Conservation (phyloP, 192 early-diverging fungal species). For the Kickxella alabastrina region DNA sequence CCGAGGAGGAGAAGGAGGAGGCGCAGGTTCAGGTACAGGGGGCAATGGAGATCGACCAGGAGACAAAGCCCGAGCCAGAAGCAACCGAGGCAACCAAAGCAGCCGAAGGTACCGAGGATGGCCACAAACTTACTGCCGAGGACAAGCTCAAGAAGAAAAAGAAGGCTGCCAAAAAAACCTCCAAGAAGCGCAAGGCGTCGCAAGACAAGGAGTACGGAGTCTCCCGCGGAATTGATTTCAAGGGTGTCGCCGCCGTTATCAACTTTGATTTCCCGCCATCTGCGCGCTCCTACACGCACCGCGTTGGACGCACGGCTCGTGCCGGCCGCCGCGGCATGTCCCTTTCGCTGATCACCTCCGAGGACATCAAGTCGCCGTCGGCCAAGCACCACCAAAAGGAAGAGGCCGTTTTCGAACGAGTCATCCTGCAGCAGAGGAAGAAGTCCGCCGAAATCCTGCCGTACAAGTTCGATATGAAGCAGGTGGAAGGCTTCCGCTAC, state of each 20-base stretch:
- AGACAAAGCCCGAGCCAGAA: constrained; percentile 3
- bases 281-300: constrained; percentile 84
- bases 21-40: constrained; percentile 29
- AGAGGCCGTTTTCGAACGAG: constrained; percentile 67
- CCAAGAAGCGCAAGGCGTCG: constrained; percentile 45
- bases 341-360: constrained; percentile 74
- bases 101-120: constrained; percentile 2
- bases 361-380: constrained; percentile 37
- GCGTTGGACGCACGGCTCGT: constrained; percentile 92
- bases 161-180: constrained; percentile 21
- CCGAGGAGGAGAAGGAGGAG: constrained; percentile 50
- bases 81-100: constrained; percentile 6
- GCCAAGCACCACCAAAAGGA: constrained; percentile 47
- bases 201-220: constrained; percentile 90
- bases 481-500: constrained; percentile 90
- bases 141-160: constrained; percentile 16
- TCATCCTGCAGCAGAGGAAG: constrained; percentile 64
- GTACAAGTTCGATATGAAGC: constrained; percentile 85
- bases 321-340: constrained; percentile 87
- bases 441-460: constrained; percentile 58
- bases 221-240: constrained; percentile 94
- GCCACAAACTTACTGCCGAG: too few species aligned
- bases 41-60: constrained; percentile 16
- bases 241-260: constrained; percentile 86
- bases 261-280: constrained; percentile 96